A percentile compares a stretch with the other conserved stretches of the same genome.
These are phyloP conservation scores for Teunomyces stri DNA, from an alignment of 805 yeast genomes.

Conservation along the genomic window DNA sequence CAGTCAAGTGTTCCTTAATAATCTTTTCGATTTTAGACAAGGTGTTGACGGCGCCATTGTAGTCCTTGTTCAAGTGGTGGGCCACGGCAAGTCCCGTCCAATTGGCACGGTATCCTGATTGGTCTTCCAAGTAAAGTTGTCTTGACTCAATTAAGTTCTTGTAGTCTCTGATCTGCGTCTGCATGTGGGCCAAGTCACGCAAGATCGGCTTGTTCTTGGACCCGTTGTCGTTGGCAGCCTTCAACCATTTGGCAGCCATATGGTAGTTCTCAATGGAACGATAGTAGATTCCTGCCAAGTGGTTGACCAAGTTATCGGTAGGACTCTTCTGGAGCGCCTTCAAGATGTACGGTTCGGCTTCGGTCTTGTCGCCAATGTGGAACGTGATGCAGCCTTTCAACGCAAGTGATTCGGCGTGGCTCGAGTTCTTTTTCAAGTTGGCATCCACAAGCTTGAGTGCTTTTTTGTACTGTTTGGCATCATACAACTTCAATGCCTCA, in stretches of 20 bases:
- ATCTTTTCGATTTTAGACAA: constrained; percentile 73
- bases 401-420: constrained; percentile 77
- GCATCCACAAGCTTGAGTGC: constrained; percentile 74
- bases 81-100: constrained; percentile 91
- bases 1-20: constrained; percentile 64
- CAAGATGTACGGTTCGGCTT: constrained; percentile 59
- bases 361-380: constrained; percentile 48
- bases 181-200: constrained; percentile 78
- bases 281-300: constrained; percentile 81
- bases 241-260: constrained; percentile 77
- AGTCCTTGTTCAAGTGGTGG: constrained; percentile 70
- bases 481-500: constrained; percentile 81
- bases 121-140: constrained; percentile 63
- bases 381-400: constrained; percentile 71
- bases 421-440: constrained; percentile 70
- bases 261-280: constrained; percentile 64
- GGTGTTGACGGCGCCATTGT: constrained; percentile 65
- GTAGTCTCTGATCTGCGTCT: constrained; percentile 76
- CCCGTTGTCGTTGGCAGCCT: constrained; percentile 72
- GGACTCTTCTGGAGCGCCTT: constrained; percentile 62
- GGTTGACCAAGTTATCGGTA: constrained; percentile 71
- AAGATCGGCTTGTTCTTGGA: constrained; percentile 74
- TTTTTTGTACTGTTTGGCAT: constrained; percentile 82
- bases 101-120: constrained; percentile 81
- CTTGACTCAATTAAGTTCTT: constrained; percentile 62